Conservation (phyloP, 495 filamentous ascomycete species). For the Acidiella bohemica region DNA sequence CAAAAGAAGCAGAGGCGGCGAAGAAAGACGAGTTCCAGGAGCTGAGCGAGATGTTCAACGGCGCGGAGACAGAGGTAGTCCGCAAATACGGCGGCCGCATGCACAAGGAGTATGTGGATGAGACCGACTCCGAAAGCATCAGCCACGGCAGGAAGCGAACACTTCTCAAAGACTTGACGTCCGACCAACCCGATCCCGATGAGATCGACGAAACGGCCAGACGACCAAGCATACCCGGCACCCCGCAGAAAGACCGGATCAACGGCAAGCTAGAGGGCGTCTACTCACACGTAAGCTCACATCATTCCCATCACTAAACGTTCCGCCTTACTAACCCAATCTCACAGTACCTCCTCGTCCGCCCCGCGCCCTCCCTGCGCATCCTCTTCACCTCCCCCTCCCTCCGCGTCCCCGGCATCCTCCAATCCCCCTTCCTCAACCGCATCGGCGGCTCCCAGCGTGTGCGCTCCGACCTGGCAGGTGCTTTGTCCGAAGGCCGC, state of each 20-base stretch:
- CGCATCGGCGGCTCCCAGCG: conserved; percentile 43
- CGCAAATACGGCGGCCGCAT: conserved; percentile 41
- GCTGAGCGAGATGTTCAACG: conserved; percentile 49
- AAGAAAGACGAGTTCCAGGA: conserved; percentile 42
- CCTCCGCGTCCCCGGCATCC: conserved; percentile 49
- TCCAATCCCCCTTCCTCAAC: conserved; percentile 48
- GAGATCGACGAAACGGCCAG: background rate
- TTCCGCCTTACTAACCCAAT: background rate
- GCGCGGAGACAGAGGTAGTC: conserved; percentile 44
- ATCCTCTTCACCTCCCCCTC: conserved; percentile 55
- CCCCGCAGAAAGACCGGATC: background rate
- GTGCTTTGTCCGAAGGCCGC: conserved; percentile 41
- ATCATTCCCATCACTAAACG: background rate
- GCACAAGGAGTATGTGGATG: conserved; percentile 38
- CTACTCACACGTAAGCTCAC: conserved; percentile 23
- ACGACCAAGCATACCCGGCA: conserved; percentile 2
- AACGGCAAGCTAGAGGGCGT: conserved; percentile 24
- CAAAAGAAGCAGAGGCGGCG: conserved; percentile 16
- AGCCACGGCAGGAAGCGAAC: conserved; percentile 28
- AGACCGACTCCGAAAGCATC: conserved; percentile 28
- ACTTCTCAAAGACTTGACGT: conserved; percentile 26
- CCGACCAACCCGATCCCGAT: conserved; percentile 6
- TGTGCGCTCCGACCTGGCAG: conserved; percentile 39
- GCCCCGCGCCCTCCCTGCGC: conserved; percentile 45
- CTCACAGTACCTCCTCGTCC: conserved; percentile 45